Conservation (phyloP, 2,329 filamentous ascomycete species). For the Lizonia empirigonia region DNA sequence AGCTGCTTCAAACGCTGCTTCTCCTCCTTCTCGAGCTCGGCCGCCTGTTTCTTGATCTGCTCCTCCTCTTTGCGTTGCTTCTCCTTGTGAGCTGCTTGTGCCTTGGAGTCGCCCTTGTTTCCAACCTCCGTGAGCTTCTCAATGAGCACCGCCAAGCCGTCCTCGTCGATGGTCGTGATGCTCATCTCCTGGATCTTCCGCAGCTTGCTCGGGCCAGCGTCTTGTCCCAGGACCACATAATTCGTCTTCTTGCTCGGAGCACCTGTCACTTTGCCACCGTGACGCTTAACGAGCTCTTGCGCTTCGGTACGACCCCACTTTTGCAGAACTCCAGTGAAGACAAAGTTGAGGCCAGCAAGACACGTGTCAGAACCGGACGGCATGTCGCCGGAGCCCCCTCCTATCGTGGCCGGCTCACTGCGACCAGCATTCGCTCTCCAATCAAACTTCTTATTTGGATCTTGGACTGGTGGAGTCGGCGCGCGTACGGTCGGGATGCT, state of each 20-base stretch:
- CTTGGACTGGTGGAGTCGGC: conserved; percentile 79
- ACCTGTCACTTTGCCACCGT: conserved; percentile 87
- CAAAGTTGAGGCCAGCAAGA: conserved; percentile 85
- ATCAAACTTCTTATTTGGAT: conserved; percentile 75
- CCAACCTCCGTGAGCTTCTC: conserved; percentile 80
- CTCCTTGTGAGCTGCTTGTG: conserved; percentile 81
- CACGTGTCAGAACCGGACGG: conserved; percentile 88
- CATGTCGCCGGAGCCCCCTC: conserved; percentile 68
- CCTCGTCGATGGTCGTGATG: conserved; percentile 92
- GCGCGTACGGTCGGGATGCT: conserved; percentile 82
- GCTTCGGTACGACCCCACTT: conserved; percentile 83
- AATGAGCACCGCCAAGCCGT: conserved; percentile 88
- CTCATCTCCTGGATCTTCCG: conserved; percentile 78
- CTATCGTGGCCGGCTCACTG: conserved; percentile 66
- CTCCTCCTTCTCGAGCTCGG: conserved; percentile 88
- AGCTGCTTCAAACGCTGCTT: conserved; percentile 68
- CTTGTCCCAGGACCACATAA: conserved; percentile 87
- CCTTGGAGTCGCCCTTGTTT: conserved; percentile 73
- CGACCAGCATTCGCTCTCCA: conserved; percentile 66
- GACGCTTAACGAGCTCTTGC: conserved; percentile 84
- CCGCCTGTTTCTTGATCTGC: conserved; percentile 78
- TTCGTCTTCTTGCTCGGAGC: conserved; percentile 91
- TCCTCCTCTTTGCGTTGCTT: conserved; percentile 86
- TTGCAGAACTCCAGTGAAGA: conserved; percentile 89
- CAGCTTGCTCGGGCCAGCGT: conserved; percentile 93